A percentile compares a stretch with the other conserved stretches of the same genome.
phyloP scores from a whole-genome alignment of 2,329 filamentous ascomycete species.

The Grosmannia serpens region DNA sequence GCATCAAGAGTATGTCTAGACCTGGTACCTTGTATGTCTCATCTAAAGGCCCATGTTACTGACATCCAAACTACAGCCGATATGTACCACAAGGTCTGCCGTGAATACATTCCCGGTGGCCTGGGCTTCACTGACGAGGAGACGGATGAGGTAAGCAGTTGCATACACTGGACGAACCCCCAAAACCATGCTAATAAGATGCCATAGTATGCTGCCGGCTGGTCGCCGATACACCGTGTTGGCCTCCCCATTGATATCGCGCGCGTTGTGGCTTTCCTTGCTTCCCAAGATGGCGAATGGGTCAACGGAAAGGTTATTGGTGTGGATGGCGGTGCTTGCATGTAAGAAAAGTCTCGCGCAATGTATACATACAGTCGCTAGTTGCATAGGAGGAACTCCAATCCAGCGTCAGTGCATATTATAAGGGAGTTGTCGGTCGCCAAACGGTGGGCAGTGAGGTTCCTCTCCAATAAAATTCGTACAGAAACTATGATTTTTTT shows the following conservation, averaged over 20 bases:
- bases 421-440: neutral
- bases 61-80: constrained; percentile 1
- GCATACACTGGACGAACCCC: neutral
- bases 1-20: constrained; percentile 18
- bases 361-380: neutral
- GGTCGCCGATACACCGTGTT: constrained; percentile 21
- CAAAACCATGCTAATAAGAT: neutral
- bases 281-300: constrained; percentile 22
- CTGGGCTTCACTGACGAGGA: constrained; percentile 16
- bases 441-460: neutral
- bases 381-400: neutral
- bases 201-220: constrained; percentile 21
- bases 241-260: constrained; percentile 23
- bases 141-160: constrained; percentile 12
- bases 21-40: neutral
- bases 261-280: constrained; percentile 20
- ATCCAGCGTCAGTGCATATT: neutral
- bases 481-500: neutral
- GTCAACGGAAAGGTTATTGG: constrained; percentile 27
- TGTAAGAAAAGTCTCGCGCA: constrained; percentile 5
- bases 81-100: constrained; percentile 24
- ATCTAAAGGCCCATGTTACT: neutral
- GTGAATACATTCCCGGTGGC: constrained; percentile 28
- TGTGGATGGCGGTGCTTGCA: constrained; percentile 15
- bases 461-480: neutral